Percentiles rank a stretch among this genome's conserved stretches.
phyloP scores from a whole-genome alignment of 768 basidiomycete genomes.

The Boletus huronensis region DNA sequence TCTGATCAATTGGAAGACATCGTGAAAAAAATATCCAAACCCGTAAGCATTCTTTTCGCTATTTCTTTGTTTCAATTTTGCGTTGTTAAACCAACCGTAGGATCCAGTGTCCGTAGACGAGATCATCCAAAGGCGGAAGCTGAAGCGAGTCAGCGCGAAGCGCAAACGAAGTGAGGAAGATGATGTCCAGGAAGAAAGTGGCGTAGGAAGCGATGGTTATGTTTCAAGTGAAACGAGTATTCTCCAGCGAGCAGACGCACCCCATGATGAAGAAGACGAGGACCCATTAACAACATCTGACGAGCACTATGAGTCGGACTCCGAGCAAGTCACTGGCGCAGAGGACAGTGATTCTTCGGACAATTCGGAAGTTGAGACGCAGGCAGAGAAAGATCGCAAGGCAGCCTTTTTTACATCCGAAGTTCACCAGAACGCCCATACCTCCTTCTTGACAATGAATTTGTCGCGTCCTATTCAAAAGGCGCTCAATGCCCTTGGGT shows the following conservation, averaged over 20 bases:
- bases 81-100: conserved; percentile 34
- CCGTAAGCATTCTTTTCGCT: conserved; percentile 39
- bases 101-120: conserved; percentile 87
- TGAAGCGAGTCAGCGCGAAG: conserved; percentile 45
- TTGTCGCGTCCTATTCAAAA: conserved; percentile 92
- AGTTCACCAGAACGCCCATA: conserved; percentile 48
- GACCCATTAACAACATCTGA: conserved; percentile 34
- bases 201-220: conserved; percentile 23
- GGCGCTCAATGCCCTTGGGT: conserved; percentile 78
- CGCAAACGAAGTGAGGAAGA: conserved; percentile 50
- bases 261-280: conserved; percentile 30
- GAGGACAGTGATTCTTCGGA: conserved; percentile 50
- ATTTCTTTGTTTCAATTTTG: not conserved
- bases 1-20: conserved; percentile 47
- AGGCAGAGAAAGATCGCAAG: conserved; percentile 65
- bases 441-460: conserved; percentile 90
- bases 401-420: conserved; percentile 82
- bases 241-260: conserved; percentile 27
- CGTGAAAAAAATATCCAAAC: conserved; percentile 60
- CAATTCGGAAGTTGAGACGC: conserved; percentile 58
- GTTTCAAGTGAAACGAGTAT: not conserved
- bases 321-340: conserved; percentile 26
- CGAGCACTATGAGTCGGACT: conserved; percentile 29
- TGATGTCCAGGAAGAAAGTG: conserved; percentile 38
- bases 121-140: conserved; percentile 74